Evolutionary conservation across 192 early-diverging fungal species (phyloP), one percentile per base, ranked within the genome.

Genomic region (Coemansia sp.): DNA sequence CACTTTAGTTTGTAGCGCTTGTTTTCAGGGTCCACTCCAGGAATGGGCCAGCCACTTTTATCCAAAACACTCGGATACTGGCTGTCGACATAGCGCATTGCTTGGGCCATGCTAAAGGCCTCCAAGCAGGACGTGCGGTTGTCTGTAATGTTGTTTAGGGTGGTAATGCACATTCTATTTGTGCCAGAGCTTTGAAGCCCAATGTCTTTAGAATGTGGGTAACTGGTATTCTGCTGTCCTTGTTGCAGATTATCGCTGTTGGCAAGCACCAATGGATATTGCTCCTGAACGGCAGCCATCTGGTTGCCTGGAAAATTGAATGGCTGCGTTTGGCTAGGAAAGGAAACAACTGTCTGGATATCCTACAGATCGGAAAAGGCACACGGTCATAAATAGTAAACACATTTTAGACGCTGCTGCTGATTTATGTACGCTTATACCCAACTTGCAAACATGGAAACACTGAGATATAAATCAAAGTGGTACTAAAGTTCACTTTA

Each of bases 51-150:
- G 9, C 74, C 74, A 11, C 55, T 44, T 7, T 65, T 69, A 1
- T 66, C 39, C 39, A 41, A 22, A 10, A n/a, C 39, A 17, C 20
- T 62, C 12, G 59, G 68, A 19, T 49, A 62, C 50, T 68, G 62
- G 45, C n/a, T 37, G 44, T 79, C 72, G 5, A 74, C 75, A 7
- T 61, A 62, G 37, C 48, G 60, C 69, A 77, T 83, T 38, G 75
- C 76, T 9, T 59, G 44, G 22, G 68, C 40, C 10, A 77, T 70
- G 8, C 51, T 46, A 43, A 83, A 83, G 6, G 16, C 14, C 0
- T 37, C 16, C 5, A 38, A 45, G 51, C 80, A 74, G 7, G 58
- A 45, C 17, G 80, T 83, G 57, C 80, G 75, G 17, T 20, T 49
- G n/a, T 71, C 66, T 2, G 14, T 25, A 16, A 71, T 67, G 9